Base-by-base conservation (phyloP, 2,329 filamentous ascomycete species). In the Cladosporium sp. region DNA sequence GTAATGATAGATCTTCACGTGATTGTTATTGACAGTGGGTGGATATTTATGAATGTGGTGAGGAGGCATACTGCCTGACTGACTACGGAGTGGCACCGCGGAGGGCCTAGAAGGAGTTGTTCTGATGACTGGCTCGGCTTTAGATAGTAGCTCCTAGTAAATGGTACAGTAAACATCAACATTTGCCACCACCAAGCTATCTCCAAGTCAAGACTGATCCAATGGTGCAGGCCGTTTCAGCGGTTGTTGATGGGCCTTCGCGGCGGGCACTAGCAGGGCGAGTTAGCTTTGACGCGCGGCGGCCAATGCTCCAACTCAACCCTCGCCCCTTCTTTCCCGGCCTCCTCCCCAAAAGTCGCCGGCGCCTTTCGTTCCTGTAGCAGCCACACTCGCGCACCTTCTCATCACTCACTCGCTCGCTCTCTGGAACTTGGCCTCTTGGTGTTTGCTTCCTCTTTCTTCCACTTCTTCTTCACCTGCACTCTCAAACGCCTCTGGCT, bases 391-490 rank as follows among this genome's bases (percentile, higher is more conserved):
- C 26, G 54, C 49, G 38, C 61, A 61, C 61, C 38, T 55, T 64
- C 54, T 55, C n/a, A 54, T 68, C 61, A 24, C 34, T 59, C 41
- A 49, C 28, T 57, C 68, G 62, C 63, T 66, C 63, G 59, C 63
- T 51, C 60, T 5, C 28, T 10, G 51, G 12, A 54, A 55, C 64
- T 68, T 63, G 66, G 68, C 69, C 64, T 70, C 69, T 65, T 70
- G 71, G 77, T 77, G 74, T 78, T 76, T 75, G 75, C 71, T 76
- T 76, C 78, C 71, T 76, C 78, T 75, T 75, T 70, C 70, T 70
- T 66, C 71, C 70, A 32, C 68, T 74, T 72, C 71, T 73, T 72
- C 73, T 28, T 59, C 54, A 71, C 72, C 74, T 47, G 41, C 41
- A 47, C 76, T 72, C 76, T 75, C 74, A 74, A 67, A 66, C 54